phyloP scores from a whole-genome alignment of 1,284 basidiomycete species.

The Meira nashicola region DNA sequence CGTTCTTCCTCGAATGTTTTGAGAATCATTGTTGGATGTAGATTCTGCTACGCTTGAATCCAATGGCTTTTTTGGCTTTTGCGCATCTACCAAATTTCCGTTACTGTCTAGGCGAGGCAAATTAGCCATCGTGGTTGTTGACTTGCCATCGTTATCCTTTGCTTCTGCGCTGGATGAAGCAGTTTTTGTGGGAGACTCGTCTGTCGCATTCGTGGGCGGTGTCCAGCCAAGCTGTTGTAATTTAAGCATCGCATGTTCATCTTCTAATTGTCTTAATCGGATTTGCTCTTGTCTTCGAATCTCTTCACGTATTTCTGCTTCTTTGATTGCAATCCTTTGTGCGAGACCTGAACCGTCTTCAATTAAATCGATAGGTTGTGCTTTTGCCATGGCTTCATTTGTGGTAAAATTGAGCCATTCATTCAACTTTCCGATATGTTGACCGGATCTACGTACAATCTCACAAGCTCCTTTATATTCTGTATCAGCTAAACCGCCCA shows the following conservation, averaged over 20 bases:
- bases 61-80: neutral
- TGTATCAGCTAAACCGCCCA: conserved; percentile 44
- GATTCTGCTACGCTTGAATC: neutral
- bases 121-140: conserved; percentile 8
- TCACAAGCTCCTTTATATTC: conserved; percentile 47
- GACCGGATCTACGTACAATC: conserved; percentile 33
- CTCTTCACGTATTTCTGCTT: conserved; percentile 29
- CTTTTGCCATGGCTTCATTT: conserved; percentile 38
- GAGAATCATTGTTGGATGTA: neutral
- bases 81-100: conserved; percentile 11
- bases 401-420: conserved; percentile 40
- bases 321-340: conserved; percentile 25
- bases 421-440: conserved; percentile 37
- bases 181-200: conserved; percentile 9
- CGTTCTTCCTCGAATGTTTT: too few species aligned
- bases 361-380: conserved; percentile 33
- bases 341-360: conserved; percentile 35
- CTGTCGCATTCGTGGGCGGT: conserved; percentile 24
- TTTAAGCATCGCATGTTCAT: conserved; percentile 23
- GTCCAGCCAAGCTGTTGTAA: conserved; percentile 38
- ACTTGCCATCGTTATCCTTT: conserved; percentile 3
- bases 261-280: conserved; percentile 11
- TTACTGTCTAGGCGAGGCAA: conserved; percentile 14
- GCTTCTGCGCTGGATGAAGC: neutral
- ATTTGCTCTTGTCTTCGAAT: conserved; percentile 17